Evolutionary conservation across 257 asterid species (phyloP), one percentile per base, ranked within the genome.

Genomic region (Petunia axillaris): DNA sequence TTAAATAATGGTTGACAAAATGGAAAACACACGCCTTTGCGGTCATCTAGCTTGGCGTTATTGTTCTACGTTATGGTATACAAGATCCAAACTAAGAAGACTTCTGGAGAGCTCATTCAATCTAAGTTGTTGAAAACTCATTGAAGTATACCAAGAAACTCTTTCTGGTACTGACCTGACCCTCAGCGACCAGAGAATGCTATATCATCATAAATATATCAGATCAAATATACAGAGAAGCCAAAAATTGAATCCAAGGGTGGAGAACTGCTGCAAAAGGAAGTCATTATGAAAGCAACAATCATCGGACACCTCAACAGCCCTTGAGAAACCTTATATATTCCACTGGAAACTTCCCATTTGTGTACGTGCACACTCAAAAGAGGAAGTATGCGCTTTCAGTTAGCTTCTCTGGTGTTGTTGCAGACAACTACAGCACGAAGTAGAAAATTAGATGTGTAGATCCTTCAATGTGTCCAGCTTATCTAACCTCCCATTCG

Each of bases 401-500:
- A 53, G 46, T 66, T 38, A 65, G 64, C 79, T 75, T 64, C 59
- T 66, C 76, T 53, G 36, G 64, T 50, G 14, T 57, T 78, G 75
- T 44, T 40, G 14, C 55, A 64, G 79, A 79, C 73, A 79, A 37
- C 84, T 76, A 63, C 62, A 73, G 83, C 40, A 75, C 14, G 52
- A 55, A 54, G 77, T 39, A 62, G 60, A 70, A 48, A 82, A 90
- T 83, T 88, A 92, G 66, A 89, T 85, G 59, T 65, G 87, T 41
- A 92, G 91, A 81, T 87, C 89, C 90, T 89, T 89, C 38, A 91
- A 83, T 43, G 86, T 83, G 62, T 88, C 91, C 78, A 83, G 79
- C 71, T 87, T 87, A 84, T 88, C 97, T 39, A 92, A 16, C 54
- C 73, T 89, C 53, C 99, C 99, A 73, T 92, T 95, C 36, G 93